Evolutionary conservation across 2,329 filamentous ascomycete species (phyloP).

Genomic region (Diaporthe amygdali): DNA sequence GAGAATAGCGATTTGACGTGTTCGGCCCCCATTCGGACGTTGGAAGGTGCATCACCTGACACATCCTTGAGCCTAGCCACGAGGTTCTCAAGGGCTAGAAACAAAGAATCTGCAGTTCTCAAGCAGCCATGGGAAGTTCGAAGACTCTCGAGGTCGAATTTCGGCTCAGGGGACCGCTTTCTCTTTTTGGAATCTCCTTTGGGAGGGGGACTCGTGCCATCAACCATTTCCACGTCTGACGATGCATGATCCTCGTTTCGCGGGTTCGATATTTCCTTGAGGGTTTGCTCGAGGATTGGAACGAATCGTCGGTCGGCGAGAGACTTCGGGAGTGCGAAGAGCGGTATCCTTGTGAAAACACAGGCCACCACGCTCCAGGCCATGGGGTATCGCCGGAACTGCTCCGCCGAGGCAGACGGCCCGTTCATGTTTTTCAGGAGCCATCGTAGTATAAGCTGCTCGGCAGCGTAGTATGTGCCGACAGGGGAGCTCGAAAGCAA

Average conservation of each 20-base stretch:
- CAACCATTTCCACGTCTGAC: slow-evolving; percentile 33
- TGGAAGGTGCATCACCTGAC: slow-evolving; percentile 36
- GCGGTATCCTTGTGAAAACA: slow-evolving; percentile 68
- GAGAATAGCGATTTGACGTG: slow-evolving; percentile 64
- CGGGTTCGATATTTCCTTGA: slow-evolving; percentile 60
- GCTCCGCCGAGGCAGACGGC: slow-evolving; percentile 51
- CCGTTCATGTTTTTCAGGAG: slow-evolving; percentile 67
- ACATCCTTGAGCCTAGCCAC: slow-evolving; percentile 49
- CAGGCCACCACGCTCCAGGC: slow-evolving; percentile 67
- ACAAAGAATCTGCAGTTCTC: slow-evolving; percentile 52
- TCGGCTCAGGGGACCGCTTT: slow-evolving; percentile 46
- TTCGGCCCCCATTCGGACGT: slow-evolving; percentile 59
- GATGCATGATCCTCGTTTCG: slow-evolving; percentile 24
- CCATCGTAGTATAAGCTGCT: slow-evolving; percentile 65
- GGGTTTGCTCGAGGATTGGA: slow-evolving; percentile 66
- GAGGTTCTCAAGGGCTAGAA: slow-evolving; percentile 51
- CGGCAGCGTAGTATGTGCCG: slow-evolving; percentile 55
- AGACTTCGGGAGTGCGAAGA: slow-evolving; percentile 72
- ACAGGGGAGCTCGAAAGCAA: slow-evolving; percentile 48
- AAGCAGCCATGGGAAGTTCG: slow-evolving; percentile 47
- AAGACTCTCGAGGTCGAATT: slow-evolving; percentile 47
- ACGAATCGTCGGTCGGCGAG: slow-evolving; percentile 74
- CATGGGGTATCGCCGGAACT: slow-evolving; percentile 58
- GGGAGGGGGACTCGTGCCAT: slow-evolving; percentile 31
- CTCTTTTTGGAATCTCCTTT: slow-evolving; percentile 44